phyloP scores from a whole-genome alignment of 2,329 filamentous ascomycete species.

The Lasiodiplodia theobromae region DNA sequence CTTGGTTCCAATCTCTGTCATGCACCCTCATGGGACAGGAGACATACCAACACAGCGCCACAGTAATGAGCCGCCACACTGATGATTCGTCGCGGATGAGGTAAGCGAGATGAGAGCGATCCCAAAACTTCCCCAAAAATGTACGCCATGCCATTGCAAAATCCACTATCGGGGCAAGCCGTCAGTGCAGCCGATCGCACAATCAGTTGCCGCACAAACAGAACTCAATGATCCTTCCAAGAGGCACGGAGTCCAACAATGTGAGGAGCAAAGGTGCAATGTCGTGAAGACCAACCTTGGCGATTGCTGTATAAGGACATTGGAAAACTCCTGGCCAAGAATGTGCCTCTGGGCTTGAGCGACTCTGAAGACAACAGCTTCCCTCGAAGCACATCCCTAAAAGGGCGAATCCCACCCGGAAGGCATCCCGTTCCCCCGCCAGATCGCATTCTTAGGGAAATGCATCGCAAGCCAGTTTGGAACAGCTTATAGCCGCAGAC shows the following conservation, averaged over 20 bases:
- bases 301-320: neutral
- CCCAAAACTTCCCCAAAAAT: neutral
- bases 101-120: constrained; percentile 7
- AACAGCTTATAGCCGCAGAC: neutral
- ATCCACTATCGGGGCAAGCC: neutral
- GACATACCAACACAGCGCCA: constrained; percentile 2
- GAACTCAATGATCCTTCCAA: neutral
- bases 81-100: neutral
- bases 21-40: neutral
- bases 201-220: neutral
- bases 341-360: neutral
- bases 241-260: neutral
- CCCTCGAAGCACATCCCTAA: neutral
- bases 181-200: neutral
- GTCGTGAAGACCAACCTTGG: neutral
- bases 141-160: constrained; percentile 12
- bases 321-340: neutral
- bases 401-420: neutral
- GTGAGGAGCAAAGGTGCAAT: neutral
- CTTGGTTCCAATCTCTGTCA: neutral
- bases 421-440: neutral
- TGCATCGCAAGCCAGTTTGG: neutral
- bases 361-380: neutral
- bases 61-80: neutral
- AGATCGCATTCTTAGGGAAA: neutral